Base-by-base conservation (phyloP, 2,329 filamentous ascomycete species). In the Nigrospora sphaerica region DNA sequence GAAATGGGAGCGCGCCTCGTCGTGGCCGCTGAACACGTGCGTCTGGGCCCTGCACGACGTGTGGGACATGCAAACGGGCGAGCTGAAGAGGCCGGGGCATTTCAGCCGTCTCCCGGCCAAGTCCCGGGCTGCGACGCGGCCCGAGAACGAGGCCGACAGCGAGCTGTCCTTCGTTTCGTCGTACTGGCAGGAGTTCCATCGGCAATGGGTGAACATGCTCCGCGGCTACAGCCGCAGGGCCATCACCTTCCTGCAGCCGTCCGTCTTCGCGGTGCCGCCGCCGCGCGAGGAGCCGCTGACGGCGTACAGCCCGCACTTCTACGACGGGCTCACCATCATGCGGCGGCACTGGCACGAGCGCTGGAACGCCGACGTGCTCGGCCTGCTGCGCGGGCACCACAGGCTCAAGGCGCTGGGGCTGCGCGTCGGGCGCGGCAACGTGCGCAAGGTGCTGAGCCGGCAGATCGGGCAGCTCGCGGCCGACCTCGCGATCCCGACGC, bases 1-100 rank as follows among this genome's bases (percentile, higher is more conserved):
- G 53, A 46, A 47, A 14, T 58, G 50, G 50, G 16, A 44, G 0
- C 43, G 54, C 10, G 50, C 40, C 13, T 16, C 39, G 12, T 45
- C 42, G 0, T 58, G 55, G 55, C 51, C 47, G 10, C 42, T 57
- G 13, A 48, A 46, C 4, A 46, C 46, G 6, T 58, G 55, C n/a
- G 44, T 57, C n/a, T 58, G 56, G 56, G 53, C 53, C 14, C 46
- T 56, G n/a, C 52, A 58, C 39, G 53, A 46, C 11, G 52, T 58
- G 2, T 58, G 54, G 54, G 49, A 54, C 31, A 4, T 39, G 6
- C 38, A 47, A 13, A 52, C 50, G 2, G 56, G 54, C 12, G 46
- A 52, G 28, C 48, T 57, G n/a, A 42, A 32, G 16, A 46, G 49
- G 11, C 41, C 49, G 4, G 46, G 49, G 23, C 56, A 57, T 43